Evolutionary conservation across 1,139 yeast genomes (phyloP), one percentile per base, ranked within the genome.

Genomic region (Kazachstania sp.): DNA sequence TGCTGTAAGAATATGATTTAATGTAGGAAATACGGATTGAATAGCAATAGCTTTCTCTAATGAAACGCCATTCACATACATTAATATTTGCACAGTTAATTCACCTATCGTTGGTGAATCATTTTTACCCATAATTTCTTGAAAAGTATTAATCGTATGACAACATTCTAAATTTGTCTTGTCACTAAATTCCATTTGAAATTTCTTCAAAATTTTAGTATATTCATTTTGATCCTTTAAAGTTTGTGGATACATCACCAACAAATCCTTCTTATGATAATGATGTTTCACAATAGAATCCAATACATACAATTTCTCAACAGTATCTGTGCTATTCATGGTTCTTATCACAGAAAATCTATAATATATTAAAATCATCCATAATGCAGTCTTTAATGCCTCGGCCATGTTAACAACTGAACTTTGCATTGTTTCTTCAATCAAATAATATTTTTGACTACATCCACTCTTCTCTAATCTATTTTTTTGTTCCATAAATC

Each of bases 401-500:
- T 79, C 84, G 20, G 74, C 70, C 73, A 78, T 79, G 12, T 72
- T 70, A 0, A 71, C 63, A 2, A 71, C 59, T 42, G 71, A 74
- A 3, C 66, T 61, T n/a, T 72, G 61, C 29, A 76, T 74, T 3
- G 76, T 76, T 51, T 86, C 95, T 62, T 94, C 99, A n/a, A 94
- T 78, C 3, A 94, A 64, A 57, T 92, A 94, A 55, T 80, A 83
- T 40, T 82, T 77, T 54, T 84, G 75, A 31, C 71, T 71, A 62
- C 90, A 70, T 0, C 85, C 86, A 0, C 94, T 76, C 60, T 81
- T 76, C 45, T 73, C 75, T 50, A 92, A 69, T 46, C 99, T 74
- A 26, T 74, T 70, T 61, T 92, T 90, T 61, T 92, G 99, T 62
- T 92, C 98, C 51, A 73, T 71, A 55, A 79, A 90, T 45, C 99